These are phyloP conservation scores for Gynostemma pentaphyllum DNA, from an alignment of 306 rosid genomes.

Conservation along the genomic window DNA sequence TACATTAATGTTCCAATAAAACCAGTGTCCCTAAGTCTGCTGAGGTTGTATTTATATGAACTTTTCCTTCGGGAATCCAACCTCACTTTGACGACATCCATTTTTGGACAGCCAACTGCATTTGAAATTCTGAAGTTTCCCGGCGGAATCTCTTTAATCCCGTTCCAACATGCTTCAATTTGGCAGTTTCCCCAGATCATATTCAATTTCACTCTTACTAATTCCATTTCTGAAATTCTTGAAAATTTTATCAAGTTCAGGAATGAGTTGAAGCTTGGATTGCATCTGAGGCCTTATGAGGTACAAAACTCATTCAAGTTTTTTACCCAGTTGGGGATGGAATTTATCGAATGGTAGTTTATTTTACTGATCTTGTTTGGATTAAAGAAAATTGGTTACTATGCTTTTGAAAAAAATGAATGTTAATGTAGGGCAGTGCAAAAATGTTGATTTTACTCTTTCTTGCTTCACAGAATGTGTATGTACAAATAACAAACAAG, in stretches of 20 bases:
- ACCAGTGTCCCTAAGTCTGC: conserved; percentile 60
- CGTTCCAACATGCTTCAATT: conserved; percentile 43
- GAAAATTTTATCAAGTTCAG: conserved; percentile 44
- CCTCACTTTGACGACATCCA: conserved; percentile 59
- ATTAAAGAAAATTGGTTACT: too few relatives aligned
- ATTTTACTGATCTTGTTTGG: too few relatives aligned
- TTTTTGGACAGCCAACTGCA: conserved; percentile 51
- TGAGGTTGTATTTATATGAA: conserved; percentile 55
- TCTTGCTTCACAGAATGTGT: conserved; percentile 48
- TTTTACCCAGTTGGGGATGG: background rate
- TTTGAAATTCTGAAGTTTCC: conserved; percentile 72
- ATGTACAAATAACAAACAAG: conserved; percentile 52
- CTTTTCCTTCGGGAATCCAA: conserved; percentile 58
- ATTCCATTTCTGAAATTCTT: conserved; percentile 53
- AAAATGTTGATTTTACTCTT: conserved; percentile 1
- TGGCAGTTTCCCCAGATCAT: conserved; percentile 64
- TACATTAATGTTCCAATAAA: conserved; percentile 49
- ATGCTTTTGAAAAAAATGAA: too few relatives aligned
- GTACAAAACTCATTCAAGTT: conserved; percentile 25
- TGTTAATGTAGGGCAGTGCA: background rate
- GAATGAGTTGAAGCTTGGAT: conserved; percentile 52
- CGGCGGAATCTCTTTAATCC: conserved; percentile 69
- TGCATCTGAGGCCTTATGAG: conserved; percentile 59
- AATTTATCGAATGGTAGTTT: background rate
- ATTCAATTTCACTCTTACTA: conserved; percentile 70